Evolutionary conservation across 306 rosid species (phyloP).

Genomic region (Vachellia collinsii): DNA sequence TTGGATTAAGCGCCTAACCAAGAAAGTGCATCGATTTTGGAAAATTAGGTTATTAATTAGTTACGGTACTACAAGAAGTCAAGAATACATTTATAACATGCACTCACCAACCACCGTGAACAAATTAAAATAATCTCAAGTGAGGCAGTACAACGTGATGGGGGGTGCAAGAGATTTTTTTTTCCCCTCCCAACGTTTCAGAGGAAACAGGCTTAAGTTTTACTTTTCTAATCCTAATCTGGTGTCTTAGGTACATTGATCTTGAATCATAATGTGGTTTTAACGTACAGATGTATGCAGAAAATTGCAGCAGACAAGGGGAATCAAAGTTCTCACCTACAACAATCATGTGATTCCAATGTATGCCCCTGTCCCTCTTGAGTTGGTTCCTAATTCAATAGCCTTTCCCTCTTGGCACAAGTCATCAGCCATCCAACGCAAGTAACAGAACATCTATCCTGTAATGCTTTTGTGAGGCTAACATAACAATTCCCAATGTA

Average conservation of each 20-base stretch:
- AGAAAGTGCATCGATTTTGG: neutral
- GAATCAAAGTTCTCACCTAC: conserved; percentile 36
- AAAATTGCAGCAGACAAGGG: conserved; percentile 40
- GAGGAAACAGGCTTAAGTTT: conserved; percentile 30
- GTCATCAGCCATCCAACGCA: neutral
- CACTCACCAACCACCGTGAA: neutral
- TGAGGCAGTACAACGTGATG: conserved; percentile 5
- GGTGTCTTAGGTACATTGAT: conserved; percentile 41
- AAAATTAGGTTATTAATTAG: neutral
- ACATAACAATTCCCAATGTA: conserved; percentile 50
- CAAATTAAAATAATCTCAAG: conserved; percentile 27
- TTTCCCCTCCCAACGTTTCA: conserved; percentile 11
- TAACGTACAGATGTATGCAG: conserved; percentile 31
- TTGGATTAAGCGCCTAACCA: neutral
- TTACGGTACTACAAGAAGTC: neutral
- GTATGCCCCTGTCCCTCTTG: neutral
- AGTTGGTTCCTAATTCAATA: neutral
- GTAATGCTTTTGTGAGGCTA: conserved; percentile 37
- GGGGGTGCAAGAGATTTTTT: conserved; percentile 1
- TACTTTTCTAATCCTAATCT: conserved; percentile 23
- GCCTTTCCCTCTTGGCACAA: neutral
- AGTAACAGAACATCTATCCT: conserved; percentile 20
- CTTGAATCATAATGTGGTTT: conserved; percentile 43
- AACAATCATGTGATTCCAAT: conserved; percentile 43
- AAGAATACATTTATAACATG: conserved; percentile 27